Base-by-base conservation (phyloP, 2,329 filamentous ascomycete genomes). In the Penicillium crustosum region DNA sequence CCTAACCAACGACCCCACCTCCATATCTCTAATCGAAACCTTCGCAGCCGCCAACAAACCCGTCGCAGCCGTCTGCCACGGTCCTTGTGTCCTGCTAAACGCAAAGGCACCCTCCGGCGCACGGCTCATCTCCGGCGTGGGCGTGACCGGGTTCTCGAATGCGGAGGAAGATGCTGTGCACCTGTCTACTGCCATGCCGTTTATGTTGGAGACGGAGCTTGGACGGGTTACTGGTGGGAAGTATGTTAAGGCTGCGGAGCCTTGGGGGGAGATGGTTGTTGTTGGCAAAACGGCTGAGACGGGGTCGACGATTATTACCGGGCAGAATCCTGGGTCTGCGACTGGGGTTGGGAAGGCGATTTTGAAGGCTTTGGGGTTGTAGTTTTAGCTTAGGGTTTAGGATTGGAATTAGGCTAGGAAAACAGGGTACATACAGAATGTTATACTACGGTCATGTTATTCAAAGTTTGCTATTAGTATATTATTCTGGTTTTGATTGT, bases 1-100 rank as follows among this genome's bases (percentile, higher is more conserved):
- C 59, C 78, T 82, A 21, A 74, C 75, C 44, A 70, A 68, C 50
- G 73, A 80, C 60, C 47, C 70, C 2, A 70, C 66, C 23, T 79
- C 77, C 17, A 73, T 81, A 38, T 63, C 74, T 15, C 65, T 82
- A 12, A 82, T 82, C 66, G 68, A 75, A 29, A 69, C 79, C 43
- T 82, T 82, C 66, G 79, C 78, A 50, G 75, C 77, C 8, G 73
- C 76, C 1, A 76, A 73, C 55, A 82, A 82, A 64, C 73, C 81
- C 60, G 75, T 82, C n/a, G 72, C 76, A 0, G 81, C 80, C 1
- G 79, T 82, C 59, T 81, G 79, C 68, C 80, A 82, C 64, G 79
- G 73, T 0, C 76, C 79, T 5, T 75, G 75, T 10, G 79, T 76
- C 0, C 67, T 82, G 19, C 72, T 77, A 25, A 74, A 81, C 39